Conservation (phyloP, 148 eudicot species). For the Rhododendron mucronatum region DNA sequence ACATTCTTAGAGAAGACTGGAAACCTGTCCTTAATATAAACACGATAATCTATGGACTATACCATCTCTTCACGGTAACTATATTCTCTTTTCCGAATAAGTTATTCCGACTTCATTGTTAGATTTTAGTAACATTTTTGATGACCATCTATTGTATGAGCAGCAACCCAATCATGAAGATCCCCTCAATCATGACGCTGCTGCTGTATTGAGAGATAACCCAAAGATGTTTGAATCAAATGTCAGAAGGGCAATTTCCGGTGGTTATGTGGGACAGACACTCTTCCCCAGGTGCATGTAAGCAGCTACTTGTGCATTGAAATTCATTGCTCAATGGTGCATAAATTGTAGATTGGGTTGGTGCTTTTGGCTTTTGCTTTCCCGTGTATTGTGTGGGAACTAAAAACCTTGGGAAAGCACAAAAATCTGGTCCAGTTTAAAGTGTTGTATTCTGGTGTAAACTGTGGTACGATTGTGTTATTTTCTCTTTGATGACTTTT, state of each 20-base stretch:
- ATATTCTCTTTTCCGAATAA: not conserved
- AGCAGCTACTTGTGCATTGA: not conserved
- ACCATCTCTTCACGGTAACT: constrained; percentile 78
- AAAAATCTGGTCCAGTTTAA: not conserved
- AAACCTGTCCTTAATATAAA: constrained; percentile 83
- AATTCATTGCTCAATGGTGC: not conserved
- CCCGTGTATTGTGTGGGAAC: not conserved
- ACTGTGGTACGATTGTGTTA: not conserved
- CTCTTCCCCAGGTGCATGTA: constrained; percentile 62
- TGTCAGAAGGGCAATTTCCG: constrained; percentile 82
- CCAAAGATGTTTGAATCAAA: constrained; percentile 73
- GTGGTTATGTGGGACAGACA: constrained; percentile 83
- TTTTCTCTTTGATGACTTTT: not conserved
- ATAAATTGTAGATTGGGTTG: not conserved
- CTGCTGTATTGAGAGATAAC: constrained; percentile 82
- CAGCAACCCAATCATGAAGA: constrained; percentile 96
- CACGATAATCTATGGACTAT: constrained; percentile 79
- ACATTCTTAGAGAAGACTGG: constrained; percentile 95
- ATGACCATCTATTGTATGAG: not conserved
- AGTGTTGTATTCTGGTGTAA: not conserved
- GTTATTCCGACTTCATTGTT: not conserved
- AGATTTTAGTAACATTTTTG: not conserved
- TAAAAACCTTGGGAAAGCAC: not conserved
- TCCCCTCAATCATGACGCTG: constrained; percentile 92
- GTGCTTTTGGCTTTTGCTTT: not conserved